Base-by-base conservation (phyloP, 108 stramenopile species). In the Pseudonitzschia multiseries region DNA sequence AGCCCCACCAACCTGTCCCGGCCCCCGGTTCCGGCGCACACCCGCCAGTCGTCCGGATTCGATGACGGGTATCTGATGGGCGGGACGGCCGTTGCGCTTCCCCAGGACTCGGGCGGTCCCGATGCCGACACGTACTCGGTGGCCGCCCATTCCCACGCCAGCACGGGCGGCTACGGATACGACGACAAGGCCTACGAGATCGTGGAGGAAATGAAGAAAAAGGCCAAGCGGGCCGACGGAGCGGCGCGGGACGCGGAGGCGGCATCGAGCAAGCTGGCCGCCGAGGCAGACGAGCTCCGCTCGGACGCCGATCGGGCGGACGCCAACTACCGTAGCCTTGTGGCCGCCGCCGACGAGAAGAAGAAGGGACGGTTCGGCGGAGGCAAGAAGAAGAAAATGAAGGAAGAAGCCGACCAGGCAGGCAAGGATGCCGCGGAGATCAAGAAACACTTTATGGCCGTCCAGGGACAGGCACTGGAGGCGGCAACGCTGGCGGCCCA, bases 261-360 rank as follows among this genome's bases (percentile, higher is more conserved):
- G 29, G 66, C 85, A 24, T 76, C 75, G n/a, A 64, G 68, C 42
- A 72, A 69, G 24, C 71, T 93, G 1, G 64, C 73, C 17, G 59
- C 57, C 32, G 79, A 90, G 70, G 82, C 85, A 0, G 83, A 86
- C 53, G 80, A 84, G 31, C 81, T 89, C 14, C 84, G 88, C 42
- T 22, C 63, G 15, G 83, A 73, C 50, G 89, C 87, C 22, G 86
- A 85, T 59, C 76, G 84, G 60, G 87, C 89, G n/a, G 89, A 93
- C 51, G 83, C 66, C 46, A 79, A 60, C 17, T 68, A 80, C 15
- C 52, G 71, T 32, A 79, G 77, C 21, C 44, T 81, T 29, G 70
- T 75, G 0, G 82, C 76, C 8, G 78, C 79, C 32, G 78, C 78
- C 24, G 68, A 66, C 14, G 72, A 84, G 48, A 86, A 87, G 70